Evolutionary conservation across 768 basidiomycete species (phyloP).

Genomic region (Termitomyces sp.): DNA sequence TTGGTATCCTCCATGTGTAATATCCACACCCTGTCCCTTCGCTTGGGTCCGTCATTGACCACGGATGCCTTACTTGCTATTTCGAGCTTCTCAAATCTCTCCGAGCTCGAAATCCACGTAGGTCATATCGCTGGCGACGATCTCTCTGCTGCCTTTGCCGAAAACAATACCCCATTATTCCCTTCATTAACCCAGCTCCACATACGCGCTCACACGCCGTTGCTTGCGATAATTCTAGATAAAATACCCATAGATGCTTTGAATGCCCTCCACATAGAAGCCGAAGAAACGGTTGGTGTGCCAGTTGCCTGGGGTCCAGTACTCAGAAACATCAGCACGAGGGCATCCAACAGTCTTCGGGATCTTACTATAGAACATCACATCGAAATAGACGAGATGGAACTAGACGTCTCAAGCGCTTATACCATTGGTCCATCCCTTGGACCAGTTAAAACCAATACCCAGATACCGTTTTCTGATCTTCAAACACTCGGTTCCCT

Average conservation of each 20-base stretch:
- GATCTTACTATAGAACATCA: conserved; percentile 42
- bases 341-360: conserved; percentile 28
- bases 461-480: conserved; percentile 27
- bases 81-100: conserved; percentile 33
- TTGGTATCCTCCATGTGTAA: conserved; percentile 30
- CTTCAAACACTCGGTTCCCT: conserved; percentile 34
- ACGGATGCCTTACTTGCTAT: conserved; percentile 33
- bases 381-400: conserved; percentile 32
- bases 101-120: conserved; percentile 42
- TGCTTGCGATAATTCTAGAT: conserved; percentile 33
- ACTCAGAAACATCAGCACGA: conserved; percentile 27
- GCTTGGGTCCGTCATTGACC: conserved; percentile 35
- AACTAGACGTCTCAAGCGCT: conserved; percentile 19
- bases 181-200: conserved; percentile 34
- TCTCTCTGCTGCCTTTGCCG: conserved; percentile 17
- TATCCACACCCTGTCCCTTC: conserved; percentile 36
- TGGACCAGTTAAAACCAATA: conserved; percentile 12
- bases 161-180: conserved; percentile 24
- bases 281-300: conserved; percentile 23
- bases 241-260: conserved; percentile 30
- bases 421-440: conserved; percentile 7
- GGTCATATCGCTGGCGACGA: conserved; percentile 30
- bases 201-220: conserved; percentile 33
- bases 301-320: conserved; percentile 32
- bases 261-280: conserved; percentile 36